These are phyloP conservation scores for Escallonia rubra DNA, from an alignment of 129 eudicot species.

Conservation along the genomic window DNA sequence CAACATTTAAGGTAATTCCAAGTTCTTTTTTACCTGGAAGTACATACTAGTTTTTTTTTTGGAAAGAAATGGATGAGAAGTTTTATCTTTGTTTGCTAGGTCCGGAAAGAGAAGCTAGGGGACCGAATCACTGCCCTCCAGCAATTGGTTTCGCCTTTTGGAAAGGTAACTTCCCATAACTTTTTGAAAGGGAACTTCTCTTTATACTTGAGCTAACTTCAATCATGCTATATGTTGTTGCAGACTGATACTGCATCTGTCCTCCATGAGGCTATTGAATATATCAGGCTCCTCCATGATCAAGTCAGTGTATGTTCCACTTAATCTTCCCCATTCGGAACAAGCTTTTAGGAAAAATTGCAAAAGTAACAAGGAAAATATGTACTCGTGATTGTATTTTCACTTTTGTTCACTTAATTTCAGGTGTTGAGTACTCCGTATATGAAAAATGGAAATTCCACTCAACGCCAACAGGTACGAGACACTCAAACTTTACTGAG, in stretches of 20 bases:
- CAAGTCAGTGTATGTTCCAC: constrained; percentile 72
- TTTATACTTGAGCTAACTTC: background rate
- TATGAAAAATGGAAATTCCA: constrained; percentile 60
- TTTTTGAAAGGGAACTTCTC: background rate
- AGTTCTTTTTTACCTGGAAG: background rate
- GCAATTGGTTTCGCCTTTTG: constrained; percentile 92
- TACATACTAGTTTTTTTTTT: constrained; percentile 5
- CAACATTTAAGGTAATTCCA: constrained; percentile 76
- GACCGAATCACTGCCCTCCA: constrained; percentile 93
- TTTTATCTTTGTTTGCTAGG: constrained; percentile 40
- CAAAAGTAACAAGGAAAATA: too few species aligned
- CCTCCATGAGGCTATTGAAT: constrained; percentile 97
- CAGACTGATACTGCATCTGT: constrained; percentile 99
- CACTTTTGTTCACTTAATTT: constrained; percentile 3
- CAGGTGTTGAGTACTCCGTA: constrained; percentile 79
- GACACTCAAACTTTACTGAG: background rate
- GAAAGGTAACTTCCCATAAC: constrained; percentile 49
- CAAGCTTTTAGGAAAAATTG: too few species aligned
- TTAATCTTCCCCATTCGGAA: background rate
- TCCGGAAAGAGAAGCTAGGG: constrained; percentile 90
- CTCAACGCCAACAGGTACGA: constrained; percentile 61
- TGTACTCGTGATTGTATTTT: background rate
- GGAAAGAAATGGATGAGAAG: constrained; percentile 8
- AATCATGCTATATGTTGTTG: background rate
- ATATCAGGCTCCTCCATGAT: constrained; percentile 91